A percentile compares a stretch with the other conserved stretches of the same genome.
Conservation (phyloP, 2,329 filamentous ascomycete species). For the Aspergillus sp. region DNA sequence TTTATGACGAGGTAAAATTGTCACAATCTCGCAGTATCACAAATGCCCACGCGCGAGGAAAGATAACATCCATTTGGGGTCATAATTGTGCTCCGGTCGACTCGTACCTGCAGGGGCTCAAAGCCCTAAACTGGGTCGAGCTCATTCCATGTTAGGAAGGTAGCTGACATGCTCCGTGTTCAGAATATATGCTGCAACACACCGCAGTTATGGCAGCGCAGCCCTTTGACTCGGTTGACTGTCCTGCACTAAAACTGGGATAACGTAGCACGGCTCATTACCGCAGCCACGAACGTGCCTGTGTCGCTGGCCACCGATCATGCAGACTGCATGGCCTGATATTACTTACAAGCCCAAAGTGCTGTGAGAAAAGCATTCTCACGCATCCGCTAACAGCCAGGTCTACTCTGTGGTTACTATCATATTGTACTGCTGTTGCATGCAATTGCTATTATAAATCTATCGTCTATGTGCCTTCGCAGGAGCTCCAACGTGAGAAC, state of each 20-base stretch:
- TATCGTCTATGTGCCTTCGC: not conserved
- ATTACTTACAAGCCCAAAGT: too few relatives aligned
- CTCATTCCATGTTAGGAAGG: not conserved
- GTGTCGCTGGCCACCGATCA: too few relatives aligned
- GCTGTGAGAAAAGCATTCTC: too few relatives aligned
- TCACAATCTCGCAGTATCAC: not conserved
- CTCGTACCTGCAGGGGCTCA: not conserved
- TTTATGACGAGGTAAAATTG: not conserved
- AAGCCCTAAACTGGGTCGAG: not conserved
- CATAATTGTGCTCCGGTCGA: not conserved
- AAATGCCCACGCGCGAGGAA: too few relatives aligned
- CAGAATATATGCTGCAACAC: too few relatives aligned
- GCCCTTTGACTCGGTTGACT: too few relatives aligned
- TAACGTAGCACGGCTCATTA: too few relatives aligned
- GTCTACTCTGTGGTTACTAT: not conserved
- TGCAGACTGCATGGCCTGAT: too few relatives aligned
- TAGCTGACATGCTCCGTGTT: not conserved
- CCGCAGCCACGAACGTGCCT: too few relatives aligned
- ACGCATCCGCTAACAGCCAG: not conserved
- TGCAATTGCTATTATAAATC: not conserved
- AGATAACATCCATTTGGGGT: too few relatives aligned
- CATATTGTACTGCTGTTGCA: not conserved
- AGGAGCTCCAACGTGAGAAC: not conserved
- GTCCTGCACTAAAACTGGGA: too few relatives aligned
- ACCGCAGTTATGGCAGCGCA: too few relatives aligned